A percentile compares a stretch with the other conserved stretches of the same genome.
These are phyloP conservation scores for Myriangium duriaei DNA, from an alignment of 2,329 filamentous ascomycete species.

Conservation along the genomic window DNA sequence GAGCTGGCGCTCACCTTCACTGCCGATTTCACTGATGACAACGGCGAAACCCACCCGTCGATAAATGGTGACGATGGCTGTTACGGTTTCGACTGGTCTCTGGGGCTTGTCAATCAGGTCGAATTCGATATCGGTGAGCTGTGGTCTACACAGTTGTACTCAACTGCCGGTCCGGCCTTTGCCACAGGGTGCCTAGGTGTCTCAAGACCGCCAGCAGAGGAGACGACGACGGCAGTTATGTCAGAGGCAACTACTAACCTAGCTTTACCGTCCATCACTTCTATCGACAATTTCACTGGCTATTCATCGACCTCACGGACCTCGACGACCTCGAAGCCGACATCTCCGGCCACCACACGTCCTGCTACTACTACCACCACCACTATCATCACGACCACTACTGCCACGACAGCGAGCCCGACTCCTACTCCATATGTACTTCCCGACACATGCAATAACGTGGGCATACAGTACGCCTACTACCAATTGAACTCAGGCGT, in stretches of 20 bases:
- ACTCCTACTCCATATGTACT: not conserved
- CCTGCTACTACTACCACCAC: constrained; percentile 4
- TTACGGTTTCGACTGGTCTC: constrained; percentile 10
- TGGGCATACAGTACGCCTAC: too few species aligned
- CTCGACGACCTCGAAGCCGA: too few species aligned
- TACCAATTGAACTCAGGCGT: too few species aligned
- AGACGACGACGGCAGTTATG: too few species aligned
- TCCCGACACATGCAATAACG: too few species aligned
- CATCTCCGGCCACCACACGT: constrained; percentile 2
- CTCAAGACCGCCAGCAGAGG: constrained; percentile 2
- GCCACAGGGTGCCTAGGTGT: constrained; percentile 8
- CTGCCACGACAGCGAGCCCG: not conserved
- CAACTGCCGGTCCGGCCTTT: constrained; percentile 3
- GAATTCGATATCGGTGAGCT: constrained; percentile 4
- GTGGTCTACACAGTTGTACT: not conserved
- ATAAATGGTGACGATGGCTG: constrained; percentile 10
- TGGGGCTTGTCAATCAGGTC: constrained; percentile 10
- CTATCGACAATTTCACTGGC: too few species aligned
- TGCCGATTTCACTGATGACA: constrained; percentile 4
- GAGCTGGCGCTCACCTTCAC: constrained; percentile 7
- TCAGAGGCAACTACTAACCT: too few species aligned
- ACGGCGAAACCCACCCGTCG: constrained; percentile 5
- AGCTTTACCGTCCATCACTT: constrained; percentile 3
- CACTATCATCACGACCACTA: constrained; percentile 1
- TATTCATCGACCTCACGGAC: too few species aligned